These are phyloP conservation scores for Botryosphaeria dothidea DNA, from an alignment of 2,329 filamentous ascomycete genomes.

Conservation along the genomic window DNA sequence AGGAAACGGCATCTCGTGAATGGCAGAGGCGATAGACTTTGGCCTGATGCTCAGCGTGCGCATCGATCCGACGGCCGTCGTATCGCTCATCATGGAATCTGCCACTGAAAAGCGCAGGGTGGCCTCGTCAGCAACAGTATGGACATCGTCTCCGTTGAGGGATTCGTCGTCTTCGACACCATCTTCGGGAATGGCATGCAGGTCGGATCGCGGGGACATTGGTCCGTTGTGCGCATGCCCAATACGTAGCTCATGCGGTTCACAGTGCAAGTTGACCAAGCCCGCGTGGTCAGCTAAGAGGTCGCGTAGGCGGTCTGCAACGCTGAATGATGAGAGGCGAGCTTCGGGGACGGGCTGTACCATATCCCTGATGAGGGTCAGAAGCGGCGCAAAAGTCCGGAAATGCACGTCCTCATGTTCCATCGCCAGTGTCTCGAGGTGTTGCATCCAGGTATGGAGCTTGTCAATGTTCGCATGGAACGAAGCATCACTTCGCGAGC, in stretches of 20 bases:
- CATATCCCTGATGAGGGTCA: slow-evolving; percentile 45
- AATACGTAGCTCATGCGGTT: slow-evolving; percentile 2
- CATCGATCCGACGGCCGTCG: slow-evolving; percentile 13
- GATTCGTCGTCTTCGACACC: not conserved
- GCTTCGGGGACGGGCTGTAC: slow-evolving; percentile 41
- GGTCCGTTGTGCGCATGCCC: not conserved
- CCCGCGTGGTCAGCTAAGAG: slow-evolving; percentile 33
- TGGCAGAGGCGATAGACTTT: slow-evolving; percentile 3
- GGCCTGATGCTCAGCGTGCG: slow-evolving; percentile 11
- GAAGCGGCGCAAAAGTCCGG: slow-evolving; percentile 42
- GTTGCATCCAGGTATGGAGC: slow-evolving; percentile 67
- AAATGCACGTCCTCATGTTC: slow-evolving; percentile 39
- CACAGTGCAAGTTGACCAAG: slow-evolving; percentile 38
- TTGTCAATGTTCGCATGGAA: slow-evolving; percentile 72
- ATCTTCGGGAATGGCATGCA: slow-evolving; percentile 10
- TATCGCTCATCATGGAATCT: slow-evolving; percentile 17
- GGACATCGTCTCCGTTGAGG: not conserved
- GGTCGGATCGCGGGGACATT: not conserved
- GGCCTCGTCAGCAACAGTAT: slow-evolving; percentile 1
- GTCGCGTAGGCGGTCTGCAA: slow-evolving; percentile 40
- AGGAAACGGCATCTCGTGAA: slow-evolving; percentile 8
- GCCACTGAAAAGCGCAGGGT: slow-evolving; percentile 9
- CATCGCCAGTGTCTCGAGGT: slow-evolving; percentile 60
- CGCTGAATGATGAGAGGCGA: slow-evolving; percentile 43
- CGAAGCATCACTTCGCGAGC: slow-evolving; percentile 66